Conservation (phyloP, 2,329 filamentous ascomycete species). For the Alternaria dauci region DNA sequence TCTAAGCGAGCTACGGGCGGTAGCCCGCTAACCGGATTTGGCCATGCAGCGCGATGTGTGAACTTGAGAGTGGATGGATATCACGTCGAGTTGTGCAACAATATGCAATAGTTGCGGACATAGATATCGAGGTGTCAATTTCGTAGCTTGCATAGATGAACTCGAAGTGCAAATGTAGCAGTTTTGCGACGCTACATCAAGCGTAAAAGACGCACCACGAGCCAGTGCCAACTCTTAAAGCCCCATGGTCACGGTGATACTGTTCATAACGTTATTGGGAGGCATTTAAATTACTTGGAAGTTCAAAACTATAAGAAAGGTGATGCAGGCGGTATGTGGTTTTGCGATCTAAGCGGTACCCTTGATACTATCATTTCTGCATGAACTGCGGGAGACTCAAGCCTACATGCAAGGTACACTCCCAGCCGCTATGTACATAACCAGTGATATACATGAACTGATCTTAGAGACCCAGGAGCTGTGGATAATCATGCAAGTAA, state of each 20-base stretch:
- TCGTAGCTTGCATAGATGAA: no score
- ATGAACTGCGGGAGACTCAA: background rate
- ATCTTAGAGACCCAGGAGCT: background rate
- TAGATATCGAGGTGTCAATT: background rate
- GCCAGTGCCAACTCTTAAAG: background rate
- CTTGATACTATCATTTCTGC: background rate
- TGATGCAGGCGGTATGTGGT: background rate
- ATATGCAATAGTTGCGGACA: background rate
- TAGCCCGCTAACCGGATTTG: slow-evolving; percentile 7
- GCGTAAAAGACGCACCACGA: background rate
- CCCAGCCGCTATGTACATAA: no score
- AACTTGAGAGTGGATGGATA: background rate
- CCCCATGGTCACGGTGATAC: background rate
- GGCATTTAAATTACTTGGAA: background rate
- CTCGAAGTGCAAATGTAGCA: background rate
- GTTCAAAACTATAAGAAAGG: no score
- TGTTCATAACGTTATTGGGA: background rate
- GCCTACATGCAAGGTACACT: background rate
- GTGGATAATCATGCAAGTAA: background rate
- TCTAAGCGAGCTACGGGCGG: slow-evolving; percentile 17
- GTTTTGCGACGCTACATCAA: background rate
- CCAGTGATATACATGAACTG: no score
- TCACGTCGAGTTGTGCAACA: background rate
- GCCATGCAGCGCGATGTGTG: slow-evolving; percentile 13
- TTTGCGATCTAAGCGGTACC: no score